phyloP scores from a whole-genome alignment of 164 flowering plant genomes.

The Litsea cubeba region DNA sequence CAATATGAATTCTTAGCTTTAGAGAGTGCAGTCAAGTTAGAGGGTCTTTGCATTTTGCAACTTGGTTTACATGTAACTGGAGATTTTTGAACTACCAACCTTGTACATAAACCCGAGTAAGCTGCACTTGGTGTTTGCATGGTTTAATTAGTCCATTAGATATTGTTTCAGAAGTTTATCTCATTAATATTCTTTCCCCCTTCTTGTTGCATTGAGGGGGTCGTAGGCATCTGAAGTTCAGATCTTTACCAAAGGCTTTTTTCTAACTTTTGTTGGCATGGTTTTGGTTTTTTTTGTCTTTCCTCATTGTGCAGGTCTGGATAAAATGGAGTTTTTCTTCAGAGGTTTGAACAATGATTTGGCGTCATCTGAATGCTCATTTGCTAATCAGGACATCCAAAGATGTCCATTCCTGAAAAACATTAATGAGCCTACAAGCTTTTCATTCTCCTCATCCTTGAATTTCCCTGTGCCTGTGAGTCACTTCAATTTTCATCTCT shows the following conservation, averaged over 20 bases:
- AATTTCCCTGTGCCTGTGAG: constrained; percentile 44
- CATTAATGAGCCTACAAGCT: constrained; percentile 69
- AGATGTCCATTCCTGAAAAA: constrained; percentile 77
- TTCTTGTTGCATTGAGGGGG: no score
- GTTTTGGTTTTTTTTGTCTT: background rate
- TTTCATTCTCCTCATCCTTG: constrained; percentile 44
- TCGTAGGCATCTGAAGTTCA: background rate
- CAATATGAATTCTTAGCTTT: no score
- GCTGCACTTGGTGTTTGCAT: background rate
- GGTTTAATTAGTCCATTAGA: background rate
- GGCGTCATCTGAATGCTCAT: constrained; percentile 24
- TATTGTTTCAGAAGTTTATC: background rate
- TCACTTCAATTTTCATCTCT: background rate
- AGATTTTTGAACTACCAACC: background rate
- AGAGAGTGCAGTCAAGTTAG: no score
- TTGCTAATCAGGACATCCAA: constrained; percentile 38
- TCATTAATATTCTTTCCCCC: no score
- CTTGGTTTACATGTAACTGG: no score
- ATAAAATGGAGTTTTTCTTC: constrained; percentile 31
- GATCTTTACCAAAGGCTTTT: background rate
- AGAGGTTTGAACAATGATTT: constrained; percentile 13
- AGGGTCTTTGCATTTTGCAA: no score
- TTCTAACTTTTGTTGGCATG: background rate
- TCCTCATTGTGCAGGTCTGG: constrained; percentile 1
- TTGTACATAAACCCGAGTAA: background rate